Percentiles rank a stretch among this genome's conserved stretches.
Evolutionary conservation across 345 rosid genomes (phyloP).

Genomic region (Salix brachista): DNA sequence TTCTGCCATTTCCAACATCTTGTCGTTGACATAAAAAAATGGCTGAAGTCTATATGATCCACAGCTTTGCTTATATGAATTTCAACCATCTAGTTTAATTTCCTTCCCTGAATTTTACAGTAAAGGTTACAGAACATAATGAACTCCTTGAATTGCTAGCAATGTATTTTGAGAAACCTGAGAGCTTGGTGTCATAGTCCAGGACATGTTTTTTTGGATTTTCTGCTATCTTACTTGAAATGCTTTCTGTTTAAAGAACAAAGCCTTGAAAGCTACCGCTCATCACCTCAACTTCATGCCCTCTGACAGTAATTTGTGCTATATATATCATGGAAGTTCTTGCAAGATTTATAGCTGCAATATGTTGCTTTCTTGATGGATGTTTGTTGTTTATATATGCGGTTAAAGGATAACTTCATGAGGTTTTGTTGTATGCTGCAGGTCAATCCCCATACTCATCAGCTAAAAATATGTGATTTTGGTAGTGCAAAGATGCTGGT

Average conservation of each 20-base stretch:
- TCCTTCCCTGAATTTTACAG: not conserved
- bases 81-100: not conserved
- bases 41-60: not conserved
- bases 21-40: not conserved
- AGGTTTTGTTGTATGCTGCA: conserved; percentile 31
- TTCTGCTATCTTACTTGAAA: not conserved
- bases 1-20: not conserved
- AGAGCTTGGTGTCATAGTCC: not conserved
- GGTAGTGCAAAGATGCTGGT: conserved; percentile 99
- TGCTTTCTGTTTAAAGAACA: not conserved
- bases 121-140: not conserved
- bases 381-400: not conserved
- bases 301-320: not conserved
- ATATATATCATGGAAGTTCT: not conserved
- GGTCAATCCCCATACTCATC: conserved; percentile 90
- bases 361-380: not conserved
- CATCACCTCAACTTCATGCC: not conserved
- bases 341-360: not conserved
- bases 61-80: not conserved
- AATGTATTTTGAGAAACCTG: not conserved
- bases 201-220: not conserved
- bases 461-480: conserved; percentile 90
- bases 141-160: not conserved
- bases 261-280: not conserved
- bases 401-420: conserved; percentile 5